phyloP scores from a whole-genome alignment of 2,329 filamentous ascomycete genomes.

The Pseudogymnoascus verrucosus region DNA sequence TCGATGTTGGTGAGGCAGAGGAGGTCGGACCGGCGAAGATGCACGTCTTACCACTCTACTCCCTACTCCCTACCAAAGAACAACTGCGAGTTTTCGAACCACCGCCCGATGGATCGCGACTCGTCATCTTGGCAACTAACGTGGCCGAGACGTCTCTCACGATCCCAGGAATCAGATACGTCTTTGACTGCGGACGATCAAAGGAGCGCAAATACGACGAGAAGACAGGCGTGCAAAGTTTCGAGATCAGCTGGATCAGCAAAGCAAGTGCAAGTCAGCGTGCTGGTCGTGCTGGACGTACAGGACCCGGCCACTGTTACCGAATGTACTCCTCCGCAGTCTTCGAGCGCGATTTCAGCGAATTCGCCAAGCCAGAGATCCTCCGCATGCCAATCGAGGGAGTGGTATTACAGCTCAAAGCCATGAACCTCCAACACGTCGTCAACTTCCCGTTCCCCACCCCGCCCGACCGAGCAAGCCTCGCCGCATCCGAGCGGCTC shows the following conservation, averaged over 20 bases:
- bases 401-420: slow-evolving; percentile 86
- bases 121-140: slow-evolving; percentile 90
- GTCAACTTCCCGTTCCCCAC: slow-evolving; percentile 96
- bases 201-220: slow-evolving; percentile 88
- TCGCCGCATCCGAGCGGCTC: slow-evolving; percentile 78
- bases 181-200: slow-evolving; percentile 86
- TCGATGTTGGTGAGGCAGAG: slow-evolving; percentile 54
- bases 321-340: slow-evolving; percentile 89
- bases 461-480: slow-evolving; percentile 65
- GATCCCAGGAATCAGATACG: slow-evolving; percentile 89
- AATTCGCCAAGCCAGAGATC: slow-evolving; percentile 84
- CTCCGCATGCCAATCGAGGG: slow-evolving; percentile 86
- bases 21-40: slow-evolving; percentile 62
- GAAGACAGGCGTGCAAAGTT: slow-evolving; percentile 88
- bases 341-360: slow-evolving; percentile 79
- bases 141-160: slow-evolving; percentile 96
- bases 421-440: slow-evolving; percentile 84
- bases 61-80: slow-evolving; percentile 79
- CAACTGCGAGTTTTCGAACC: slow-evolving; percentile 86
- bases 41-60: slow-evolving; percentile 90
- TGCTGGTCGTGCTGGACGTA: slow-evolving; percentile 88
- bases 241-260: slow-evolving; percentile 93
- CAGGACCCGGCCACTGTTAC: slow-evolving; percentile 93
- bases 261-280: slow-evolving; percentile 92
- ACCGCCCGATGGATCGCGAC: slow-evolving; percentile 70